phyloP scores from a whole-genome alignment of 805 yeast species.

The Starmera quercuum region DNA sequence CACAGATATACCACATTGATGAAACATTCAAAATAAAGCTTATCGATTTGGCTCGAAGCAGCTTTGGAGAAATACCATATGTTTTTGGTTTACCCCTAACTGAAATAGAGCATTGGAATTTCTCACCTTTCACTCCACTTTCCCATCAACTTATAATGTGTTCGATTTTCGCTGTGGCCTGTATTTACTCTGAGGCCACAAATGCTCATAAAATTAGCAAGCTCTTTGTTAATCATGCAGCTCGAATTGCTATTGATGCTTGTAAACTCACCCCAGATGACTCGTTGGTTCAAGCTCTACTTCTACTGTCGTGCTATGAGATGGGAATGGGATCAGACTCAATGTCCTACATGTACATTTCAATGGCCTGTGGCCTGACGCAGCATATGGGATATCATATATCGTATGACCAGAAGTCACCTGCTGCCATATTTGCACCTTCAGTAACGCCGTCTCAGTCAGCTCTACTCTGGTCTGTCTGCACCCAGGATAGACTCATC shows the following conservation, averaged over 20 bases:
- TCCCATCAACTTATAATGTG: background rate
- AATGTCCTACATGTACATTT: constrained; percentile 17
- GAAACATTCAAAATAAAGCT: background rate
- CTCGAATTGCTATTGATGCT: background rate
- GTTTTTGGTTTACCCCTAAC: background rate
- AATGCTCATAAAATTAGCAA: background rate
- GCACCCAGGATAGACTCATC: constrained; percentile 20
- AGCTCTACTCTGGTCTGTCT: constrained; percentile 19
- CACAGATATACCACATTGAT: background rate
- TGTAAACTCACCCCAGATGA: constrained; percentile 5
- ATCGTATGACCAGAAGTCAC: too few relatives aligned
- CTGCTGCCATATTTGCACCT: too few relatives aligned
- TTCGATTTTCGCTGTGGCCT: background rate
- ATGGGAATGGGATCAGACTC: constrained; percentile 21
- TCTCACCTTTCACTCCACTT: background rate
- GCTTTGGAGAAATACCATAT: background rate
- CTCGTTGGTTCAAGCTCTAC: constrained; percentile 14
- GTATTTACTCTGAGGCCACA: background rate
- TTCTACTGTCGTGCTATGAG: constrained; percentile 19
- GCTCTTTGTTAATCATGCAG: background rate
- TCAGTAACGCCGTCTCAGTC: constrained; percentile 16
- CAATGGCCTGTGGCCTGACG: constrained; percentile 21
- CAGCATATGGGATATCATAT: constrained; percentile 23
- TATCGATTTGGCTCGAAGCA: background rate
- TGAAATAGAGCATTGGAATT: background rate